Percentiles rank a stretch among this genome's conserved stretches.
Evolutionary conservation across 1,284 basidiomycete species (phyloP).

Genomic region (Ceratobasidium theobromae): DNA sequence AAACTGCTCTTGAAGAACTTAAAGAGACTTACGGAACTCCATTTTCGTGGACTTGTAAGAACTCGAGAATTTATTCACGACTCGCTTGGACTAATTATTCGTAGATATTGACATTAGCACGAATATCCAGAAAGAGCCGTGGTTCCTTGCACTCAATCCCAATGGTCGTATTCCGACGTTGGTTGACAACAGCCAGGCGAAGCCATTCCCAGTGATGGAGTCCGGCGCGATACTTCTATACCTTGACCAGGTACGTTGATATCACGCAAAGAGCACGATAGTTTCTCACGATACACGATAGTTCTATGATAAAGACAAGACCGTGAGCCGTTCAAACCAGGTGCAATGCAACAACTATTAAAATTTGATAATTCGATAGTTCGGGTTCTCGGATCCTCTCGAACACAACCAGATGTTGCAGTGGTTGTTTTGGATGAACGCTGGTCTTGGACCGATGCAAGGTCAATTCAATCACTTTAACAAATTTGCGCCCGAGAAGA

Average conservation of each 20-base stretch:
- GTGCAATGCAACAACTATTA: background rate
- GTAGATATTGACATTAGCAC: constrained; percentile 26
- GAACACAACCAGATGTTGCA: constrained; percentile 30
- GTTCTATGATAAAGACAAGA: constrained; percentile 28
- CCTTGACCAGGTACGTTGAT: constrained; percentile 12
- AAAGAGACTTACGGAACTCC: constrained; percentile 11
- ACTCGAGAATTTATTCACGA: background rate
- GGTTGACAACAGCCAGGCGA: constrained; percentile 25
- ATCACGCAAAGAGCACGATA: background rate
- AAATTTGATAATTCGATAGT: no score
- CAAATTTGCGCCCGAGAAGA: constrained; percentile 29
- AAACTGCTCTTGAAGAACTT: constrained; percentile 24
- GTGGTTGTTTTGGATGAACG: constrained; percentile 29
- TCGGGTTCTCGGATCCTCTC: constrained; percentile 21
- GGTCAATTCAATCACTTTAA: constrained; percentile 30
- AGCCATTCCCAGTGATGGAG: constrained; percentile 29
- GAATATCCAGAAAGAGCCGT: constrained; percentile 26
- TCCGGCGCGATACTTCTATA: constrained; percentile 27
- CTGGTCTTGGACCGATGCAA: constrained; percentile 29
- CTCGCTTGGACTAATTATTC: background rate
- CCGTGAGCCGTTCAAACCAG: background rate
- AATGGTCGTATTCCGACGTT: constrained; percentile 25
- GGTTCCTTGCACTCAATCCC: constrained; percentile 20
- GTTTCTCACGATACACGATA: background rate
- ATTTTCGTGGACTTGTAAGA: constrained; percentile 24